phyloP scores from a whole-genome alignment of 2,329 filamentous ascomycete genomes.

The Fonsecaea pugnacius region DNA sequence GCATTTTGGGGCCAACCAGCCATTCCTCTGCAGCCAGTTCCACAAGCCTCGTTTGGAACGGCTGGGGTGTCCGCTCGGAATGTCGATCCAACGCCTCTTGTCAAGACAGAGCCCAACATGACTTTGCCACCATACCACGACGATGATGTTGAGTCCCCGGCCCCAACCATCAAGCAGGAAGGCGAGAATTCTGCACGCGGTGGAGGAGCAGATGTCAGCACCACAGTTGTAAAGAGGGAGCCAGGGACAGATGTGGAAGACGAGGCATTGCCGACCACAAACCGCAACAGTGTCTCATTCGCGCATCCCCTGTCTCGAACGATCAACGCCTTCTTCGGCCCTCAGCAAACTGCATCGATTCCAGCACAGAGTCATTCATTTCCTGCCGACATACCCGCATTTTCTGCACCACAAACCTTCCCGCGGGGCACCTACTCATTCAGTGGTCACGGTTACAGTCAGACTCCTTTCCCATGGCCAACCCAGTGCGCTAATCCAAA shows the following conservation, averaged over 20 bases:
- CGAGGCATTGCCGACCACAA: not conserved
- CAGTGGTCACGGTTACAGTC: not conserved
- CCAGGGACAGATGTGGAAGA: not conserved
- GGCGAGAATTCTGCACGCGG: not conserved
- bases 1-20: conserved; percentile 20
- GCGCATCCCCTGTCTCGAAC: conserved; percentile 5
- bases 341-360: not conserved
- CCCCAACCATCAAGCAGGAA: conserved; percentile 24
- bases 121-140: not conserved
- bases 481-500: not conserved
- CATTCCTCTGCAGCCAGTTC: conserved; percentile 19
- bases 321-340: conserved; percentile 11
- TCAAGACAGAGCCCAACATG: conserved; percentile 27
- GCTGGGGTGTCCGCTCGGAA: not conserved
- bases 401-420: not conserved
- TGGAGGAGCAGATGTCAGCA: not conserved
- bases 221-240: conserved; percentile 4
- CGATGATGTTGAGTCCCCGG: not conserved
- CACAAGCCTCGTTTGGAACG: not conserved
- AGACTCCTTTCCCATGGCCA: conserved; percentile 14
- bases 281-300: not conserved
- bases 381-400: not conserved
- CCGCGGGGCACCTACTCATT: not conserved
- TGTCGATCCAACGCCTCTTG: conserved; percentile 7
- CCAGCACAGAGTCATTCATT: not conserved